Evolutionary conservation across 768 basidiomycete species (phyloP).

Genomic region (Sarcomyxa edulis): DNA sequence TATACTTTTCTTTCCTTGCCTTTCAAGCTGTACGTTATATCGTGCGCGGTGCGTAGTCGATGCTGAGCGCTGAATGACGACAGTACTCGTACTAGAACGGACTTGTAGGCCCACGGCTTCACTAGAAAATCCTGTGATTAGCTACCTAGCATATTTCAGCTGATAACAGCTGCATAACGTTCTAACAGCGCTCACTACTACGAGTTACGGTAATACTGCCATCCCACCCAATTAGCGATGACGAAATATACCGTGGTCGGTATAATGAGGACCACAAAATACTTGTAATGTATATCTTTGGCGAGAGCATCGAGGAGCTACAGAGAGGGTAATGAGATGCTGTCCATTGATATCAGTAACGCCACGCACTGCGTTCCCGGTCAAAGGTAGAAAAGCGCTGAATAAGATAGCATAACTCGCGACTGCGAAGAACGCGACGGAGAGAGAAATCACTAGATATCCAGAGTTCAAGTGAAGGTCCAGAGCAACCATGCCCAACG

Average conservation of each 20-base stretch:
- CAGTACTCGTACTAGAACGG: too few relatives aligned
- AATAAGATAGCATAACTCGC: slow-evolving; percentile 62
- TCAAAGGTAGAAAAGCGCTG: slow-evolving; percentile 55
- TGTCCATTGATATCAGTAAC: not conserved
- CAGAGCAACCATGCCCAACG: too few relatives aligned
- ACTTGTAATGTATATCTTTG: slow-evolving; percentile 86
- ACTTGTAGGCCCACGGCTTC: too few relatives aligned
- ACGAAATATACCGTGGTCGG: slow-evolving; percentile 85
- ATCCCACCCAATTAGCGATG: slow-evolving; percentile 98
- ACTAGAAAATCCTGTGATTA: too few relatives aligned
- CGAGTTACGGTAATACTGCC: slow-evolving; percentile 95
- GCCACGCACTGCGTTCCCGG: slow-evolving; percentile 44
- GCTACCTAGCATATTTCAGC: too few relatives aligned
- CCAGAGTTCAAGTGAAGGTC: slow-evolving; percentile 30
- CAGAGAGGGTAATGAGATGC: slow-evolving; percentile 5
- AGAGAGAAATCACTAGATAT: slow-evolving; percentile 39
- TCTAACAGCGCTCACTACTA: too few relatives aligned
- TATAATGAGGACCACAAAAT: slow-evolving; percentile 71
- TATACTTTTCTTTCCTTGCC: too few relatives aligned
- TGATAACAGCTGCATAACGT: too few relatives aligned
- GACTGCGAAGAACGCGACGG: slow-evolving; percentile 48
- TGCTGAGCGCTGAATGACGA: too few relatives aligned
- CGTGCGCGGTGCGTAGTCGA: too few relatives aligned
- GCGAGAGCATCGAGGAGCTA: slow-evolving; percentile 66
- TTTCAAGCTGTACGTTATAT: too few relatives aligned